Conservation (phyloP, 768 basidiomycete genomes). For the Mycena chlorophos region DNA sequence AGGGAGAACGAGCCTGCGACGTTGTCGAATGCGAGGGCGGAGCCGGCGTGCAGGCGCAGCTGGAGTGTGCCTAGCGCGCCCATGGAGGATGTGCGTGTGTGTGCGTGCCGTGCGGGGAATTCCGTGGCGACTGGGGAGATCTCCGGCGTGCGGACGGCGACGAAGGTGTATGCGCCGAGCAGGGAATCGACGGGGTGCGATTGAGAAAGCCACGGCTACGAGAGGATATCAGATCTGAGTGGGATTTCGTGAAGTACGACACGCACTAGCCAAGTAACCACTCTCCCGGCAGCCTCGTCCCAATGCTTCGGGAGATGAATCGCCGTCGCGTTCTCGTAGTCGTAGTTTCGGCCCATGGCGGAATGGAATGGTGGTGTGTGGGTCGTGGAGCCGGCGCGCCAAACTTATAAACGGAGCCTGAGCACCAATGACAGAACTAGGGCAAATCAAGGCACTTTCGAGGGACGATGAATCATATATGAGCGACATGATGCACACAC, state of each 20-base stretch:
- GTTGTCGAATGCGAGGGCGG: neutral
- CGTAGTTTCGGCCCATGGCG: neutral
- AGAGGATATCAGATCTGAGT: neutral
- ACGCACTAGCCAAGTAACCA: slow-evolving; percentile 1
- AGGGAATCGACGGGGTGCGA: neutral
- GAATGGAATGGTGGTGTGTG: neutral
- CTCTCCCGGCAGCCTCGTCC: neutral
- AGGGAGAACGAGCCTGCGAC: neutral
- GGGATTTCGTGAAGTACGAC: neutral
- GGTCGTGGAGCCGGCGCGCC: neutral
- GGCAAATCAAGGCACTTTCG: neutral
- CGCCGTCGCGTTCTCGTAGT: neutral
- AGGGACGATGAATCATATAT: neutral
- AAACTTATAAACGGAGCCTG: neutral
- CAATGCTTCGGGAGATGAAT: slow-evolving; percentile 4
- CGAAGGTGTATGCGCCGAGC: slow-evolving; percentile 8
- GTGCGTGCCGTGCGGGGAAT: neutral
- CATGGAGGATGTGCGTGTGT: neutral
- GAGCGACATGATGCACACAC: neutral
- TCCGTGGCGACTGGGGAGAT: neutral
- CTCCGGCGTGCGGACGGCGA: neutral
- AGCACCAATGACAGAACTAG: no score
- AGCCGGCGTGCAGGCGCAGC: neutral
- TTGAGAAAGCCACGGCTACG: neutral
- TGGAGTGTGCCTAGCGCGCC: slow-evolving; percentile 1